Evolutionary conservation across 768 basidiomycete genomes (phyloP).

Genomic region (Tylopilus sp.): DNA sequence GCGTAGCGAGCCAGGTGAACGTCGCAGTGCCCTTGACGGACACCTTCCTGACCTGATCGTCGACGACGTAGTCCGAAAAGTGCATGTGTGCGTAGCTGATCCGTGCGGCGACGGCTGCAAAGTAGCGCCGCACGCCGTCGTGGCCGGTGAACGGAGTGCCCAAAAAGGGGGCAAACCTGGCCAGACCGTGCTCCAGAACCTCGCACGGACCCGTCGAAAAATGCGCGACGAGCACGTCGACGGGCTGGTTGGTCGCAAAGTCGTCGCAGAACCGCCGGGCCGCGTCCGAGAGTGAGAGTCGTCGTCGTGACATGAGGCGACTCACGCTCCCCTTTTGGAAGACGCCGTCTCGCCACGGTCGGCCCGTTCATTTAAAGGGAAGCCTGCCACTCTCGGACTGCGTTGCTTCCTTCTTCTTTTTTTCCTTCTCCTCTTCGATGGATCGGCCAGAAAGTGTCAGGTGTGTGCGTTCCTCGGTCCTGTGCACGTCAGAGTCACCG

Average conservation of each 20-base stretch:
- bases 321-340: neutral
- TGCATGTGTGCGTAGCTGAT: conserved; percentile 49
- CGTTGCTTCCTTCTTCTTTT: neutral
- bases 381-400: no score
- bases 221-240: conserved; percentile 43
- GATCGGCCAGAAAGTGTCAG: neutral
- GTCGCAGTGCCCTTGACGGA: conserved; percentile 49
- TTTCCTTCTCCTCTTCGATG: no score
- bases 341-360: no score
- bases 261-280: conserved; percentile 50
- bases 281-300: conserved; percentile 45
- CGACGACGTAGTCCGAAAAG: conserved; percentile 56
- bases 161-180: conserved; percentile 56
- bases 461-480: conserved; percentile 12
- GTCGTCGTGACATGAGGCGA: conserved; percentile 8
- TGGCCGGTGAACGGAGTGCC: conserved; percentile 47
- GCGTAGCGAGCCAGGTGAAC: conserved; percentile 55
- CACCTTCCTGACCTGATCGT: conserved; percentile 47
- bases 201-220: conserved; percentile 47
- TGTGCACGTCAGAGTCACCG: conserved; percentile 12
- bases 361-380: neutral
- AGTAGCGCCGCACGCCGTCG: conserved; percentile 46
- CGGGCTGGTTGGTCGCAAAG: conserved; percentile 44
- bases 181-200: conserved; percentile 54
- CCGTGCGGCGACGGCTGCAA: conserved; percentile 42